Evolutionary conservation across 306 rosid genomes (phyloP).

Genomic region (Ormosia semicastrata): DNA sequence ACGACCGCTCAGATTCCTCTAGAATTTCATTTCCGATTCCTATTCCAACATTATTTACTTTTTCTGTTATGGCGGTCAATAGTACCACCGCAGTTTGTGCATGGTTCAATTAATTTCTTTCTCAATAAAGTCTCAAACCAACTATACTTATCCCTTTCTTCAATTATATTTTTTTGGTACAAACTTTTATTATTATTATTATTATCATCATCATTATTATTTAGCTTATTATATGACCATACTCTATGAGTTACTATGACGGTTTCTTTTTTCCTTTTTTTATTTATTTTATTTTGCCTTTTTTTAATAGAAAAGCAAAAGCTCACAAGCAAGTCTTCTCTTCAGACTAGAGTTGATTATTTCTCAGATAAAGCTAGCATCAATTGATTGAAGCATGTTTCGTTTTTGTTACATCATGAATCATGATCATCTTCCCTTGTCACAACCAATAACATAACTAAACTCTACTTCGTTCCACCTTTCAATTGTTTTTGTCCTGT

Average conservation of each 20-base stretch:
- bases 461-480: not conserved
- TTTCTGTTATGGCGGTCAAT: too few species aligned
- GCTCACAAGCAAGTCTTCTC: not conserved
- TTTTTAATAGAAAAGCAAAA: conserved; percentile 1
- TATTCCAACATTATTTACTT: too few species aligned
- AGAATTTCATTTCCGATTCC: not conserved
- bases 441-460: conserved; percentile 15
- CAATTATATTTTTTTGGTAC: too few species aligned
- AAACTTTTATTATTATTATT: not conserved
- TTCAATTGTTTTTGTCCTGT: not conserved
- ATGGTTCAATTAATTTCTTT: too few species aligned
- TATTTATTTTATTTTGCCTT: not conserved
- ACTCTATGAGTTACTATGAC: not conserved
- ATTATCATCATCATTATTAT: not conserved
- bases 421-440: conserved; percentile 16
- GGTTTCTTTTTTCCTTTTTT: not conserved
- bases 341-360: conserved; percentile 15
- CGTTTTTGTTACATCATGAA: not conserved
- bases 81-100: too few species aligned
- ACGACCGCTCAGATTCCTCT: not conserved
- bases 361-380: conserved; percentile 12
- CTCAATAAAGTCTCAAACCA: not conserved
- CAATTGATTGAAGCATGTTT: conserved; percentile 23
- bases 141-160: not conserved
- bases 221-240: not conserved